Conservation (phyloP, 805 yeast genomes). For the Cyberlindnera lachancei region DNA sequence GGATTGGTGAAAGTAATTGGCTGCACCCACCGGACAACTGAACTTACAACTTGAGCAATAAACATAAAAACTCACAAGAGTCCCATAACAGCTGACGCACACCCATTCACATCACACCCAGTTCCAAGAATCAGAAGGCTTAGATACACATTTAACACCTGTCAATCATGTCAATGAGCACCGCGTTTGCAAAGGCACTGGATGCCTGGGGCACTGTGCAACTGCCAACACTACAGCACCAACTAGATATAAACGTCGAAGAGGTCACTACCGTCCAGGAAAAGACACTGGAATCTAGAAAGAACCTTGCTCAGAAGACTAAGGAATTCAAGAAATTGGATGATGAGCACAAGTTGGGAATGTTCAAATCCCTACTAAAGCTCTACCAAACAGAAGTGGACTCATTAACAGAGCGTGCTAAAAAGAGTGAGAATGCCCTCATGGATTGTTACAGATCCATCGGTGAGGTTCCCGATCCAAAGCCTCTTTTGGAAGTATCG, state of each 20-base stretch:
- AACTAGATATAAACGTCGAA: slow-evolving; percentile 67
- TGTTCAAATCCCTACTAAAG: slow-evolving; percentile 59
- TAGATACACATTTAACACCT: too few species aligned
- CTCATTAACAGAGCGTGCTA: slow-evolving; percentile 66
- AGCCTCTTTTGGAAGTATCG: slow-evolving; percentile 66
- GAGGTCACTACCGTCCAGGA: slow-evolving; percentile 67
- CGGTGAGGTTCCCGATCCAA: slow-evolving; percentile 92
- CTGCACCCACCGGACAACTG: too few species aligned
- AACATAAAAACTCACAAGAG: too few species aligned
- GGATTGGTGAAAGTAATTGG: too few species aligned
- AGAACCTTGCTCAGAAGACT: slow-evolving; percentile 75
- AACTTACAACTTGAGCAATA: too few species aligned
- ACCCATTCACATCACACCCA: too few species aligned
- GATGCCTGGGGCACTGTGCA: slow-evolving; percentile 72
- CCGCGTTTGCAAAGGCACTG: slow-evolving; percentile 39
- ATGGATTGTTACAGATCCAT: slow-evolving; percentile 67
- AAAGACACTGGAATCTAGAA: slow-evolving; percentile 60
- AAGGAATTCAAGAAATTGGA: slow-evolving; percentile 72
- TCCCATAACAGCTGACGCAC: too few species aligned
- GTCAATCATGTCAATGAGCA: slow-evolving; percentile 3
- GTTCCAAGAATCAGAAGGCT: too few species aligned
- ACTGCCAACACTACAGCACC: slow-evolving; percentile 59
- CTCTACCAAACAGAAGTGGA: slow-evolving; percentile 88
- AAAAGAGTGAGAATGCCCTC: slow-evolving; percentile 64
- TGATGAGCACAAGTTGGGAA: slow-evolving; percentile 57